Percentiles rank a stretch among this genome's conserved stretches.
Conservation (phyloP, 805 yeast species). For the Pichia californica region DNA sequence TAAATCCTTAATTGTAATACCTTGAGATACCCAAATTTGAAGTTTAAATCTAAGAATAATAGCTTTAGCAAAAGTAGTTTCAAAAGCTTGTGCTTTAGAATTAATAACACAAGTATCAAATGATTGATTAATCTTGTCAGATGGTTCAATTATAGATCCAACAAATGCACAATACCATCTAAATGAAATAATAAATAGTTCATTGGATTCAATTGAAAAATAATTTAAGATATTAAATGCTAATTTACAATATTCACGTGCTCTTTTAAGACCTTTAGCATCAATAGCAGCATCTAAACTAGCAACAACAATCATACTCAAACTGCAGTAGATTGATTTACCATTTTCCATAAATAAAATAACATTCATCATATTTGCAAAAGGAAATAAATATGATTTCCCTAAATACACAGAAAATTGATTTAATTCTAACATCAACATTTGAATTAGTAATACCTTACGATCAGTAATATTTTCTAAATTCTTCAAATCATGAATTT, state of each 20-base stretch:
- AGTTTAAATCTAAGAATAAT: conserved; percentile 12
- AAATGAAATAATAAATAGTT: conserved; percentile 33
- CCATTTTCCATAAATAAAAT: conserved; percentile 35
- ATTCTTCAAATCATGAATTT: conserved; percentile 29
- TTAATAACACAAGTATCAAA: conserved; percentile 16
- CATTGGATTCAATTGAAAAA: conserved; percentile 27
- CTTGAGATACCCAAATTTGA: conserved; percentile 14
- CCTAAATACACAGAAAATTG: conserved; percentile 28
- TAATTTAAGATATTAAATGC: conserved; percentile 33
- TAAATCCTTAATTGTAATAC: conserved; percentile 10
- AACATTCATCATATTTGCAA: conserved; percentile 31
- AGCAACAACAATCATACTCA: conserved; percentile 36
- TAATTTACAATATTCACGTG: conserved; percentile 36
- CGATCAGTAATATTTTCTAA: conserved; percentile 23
- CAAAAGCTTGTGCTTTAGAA: conserved; percentile 7
- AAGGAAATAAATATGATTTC: conserved; percentile 24
- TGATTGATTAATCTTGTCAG: conserved; percentile 27
- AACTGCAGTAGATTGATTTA: conserved; percentile 32
- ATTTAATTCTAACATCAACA: conserved; percentile 35
- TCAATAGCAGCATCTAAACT: conserved; percentile 25
- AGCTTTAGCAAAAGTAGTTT: conserved; percentile 3
- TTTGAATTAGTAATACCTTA: conserved; percentile 30
- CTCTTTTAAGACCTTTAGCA: conserved; percentile 30
- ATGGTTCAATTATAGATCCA: conserved; percentile 38
- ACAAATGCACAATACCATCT: conserved; percentile 36